Base-by-base conservation (phyloP, 169 alveolate genomes). In the Toxoplasma gondii region DNA sequence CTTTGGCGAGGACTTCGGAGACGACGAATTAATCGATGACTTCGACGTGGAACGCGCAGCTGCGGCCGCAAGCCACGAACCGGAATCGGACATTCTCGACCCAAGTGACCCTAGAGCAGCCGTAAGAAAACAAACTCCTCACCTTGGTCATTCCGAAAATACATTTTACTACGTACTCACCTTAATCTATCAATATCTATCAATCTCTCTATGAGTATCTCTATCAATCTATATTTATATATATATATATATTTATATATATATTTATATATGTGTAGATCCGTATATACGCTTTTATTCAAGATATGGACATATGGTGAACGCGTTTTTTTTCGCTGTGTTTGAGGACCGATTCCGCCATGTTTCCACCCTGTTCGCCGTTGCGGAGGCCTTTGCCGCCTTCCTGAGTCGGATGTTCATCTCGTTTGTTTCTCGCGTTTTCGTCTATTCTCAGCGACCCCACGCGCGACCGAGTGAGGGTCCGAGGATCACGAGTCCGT, bases 401-500 rank as follows among this genome's bases (percentile, higher is more conserved):
- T n/a, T n/a, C n/a, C n/a, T n/a, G n/a, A n/a, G n/a, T n/a, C n/a
- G n/a, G n/a, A n/a, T n/a, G n/a, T n/a, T 49, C 58, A 49, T 49
- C 22, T 49, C 12, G 58, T 49, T 49, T 49, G 4, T 49, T 49
- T 49, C 58, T 12, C 58, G 58, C 22, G 58, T 12, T 49, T 49
- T 49, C 58, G 12, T 12, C 58, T 12, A 12, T 49, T 49, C 36
- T 58, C 88, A 93, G 93, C 88, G 93, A 1, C 94, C 91, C 45
- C 86, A 92, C 43, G 94, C 93, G 22, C 91, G 86, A 83, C 95
- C 96, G 24, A 81, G 95, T 36, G 96, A 93, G 44, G 97, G 97
- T 9, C 97, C 97, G 44, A 82, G 97, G 39, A 88, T 92, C 39
- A 94, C 97, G 67, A 96, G 95, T 45, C 97, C 97, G 7, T 96